phyloP scores from a whole-genome alignment of 768 basidiomycete genomes.

The Leucosporidium scottii region DNA sequence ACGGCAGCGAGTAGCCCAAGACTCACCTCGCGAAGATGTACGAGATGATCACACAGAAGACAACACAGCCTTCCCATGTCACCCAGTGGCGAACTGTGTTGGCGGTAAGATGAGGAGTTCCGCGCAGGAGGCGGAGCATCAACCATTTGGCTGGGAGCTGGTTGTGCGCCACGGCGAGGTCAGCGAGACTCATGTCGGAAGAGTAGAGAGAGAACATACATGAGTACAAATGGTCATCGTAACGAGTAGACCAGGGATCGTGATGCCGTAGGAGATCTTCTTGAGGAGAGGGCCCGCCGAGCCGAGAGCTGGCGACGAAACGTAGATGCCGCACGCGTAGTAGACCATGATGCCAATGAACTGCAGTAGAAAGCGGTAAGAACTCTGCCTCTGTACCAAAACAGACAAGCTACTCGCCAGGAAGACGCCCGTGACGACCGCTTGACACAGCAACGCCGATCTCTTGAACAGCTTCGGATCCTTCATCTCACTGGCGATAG shows the following conservation, averaged over 20 bases:
- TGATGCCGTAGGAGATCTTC: conserved; percentile 36
- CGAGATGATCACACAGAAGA: too few relatives aligned
- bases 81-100: too few relatives aligned
- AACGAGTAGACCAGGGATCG: conserved; percentile 17
- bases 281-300: conserved; percentile 39
- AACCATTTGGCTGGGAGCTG: too few relatives aligned
- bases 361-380: not conserved
- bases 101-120: too few relatives aligned
- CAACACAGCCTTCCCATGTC: too few relatives aligned
- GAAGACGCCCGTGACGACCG: conserved; percentile 23
- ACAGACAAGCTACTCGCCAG: not conserved
- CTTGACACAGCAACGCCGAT: conserved; percentile 10
- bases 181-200: not conserved
- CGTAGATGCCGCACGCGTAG: conserved; percentile 34
- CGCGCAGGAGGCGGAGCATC: too few relatives aligned
- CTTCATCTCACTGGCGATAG: conserved; percentile 29
- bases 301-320: conserved; percentile 41
- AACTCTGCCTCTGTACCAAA: not conserved
- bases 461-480: conserved; percentile 18
- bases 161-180: not conserved
- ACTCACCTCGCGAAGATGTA: too few relatives aligned
- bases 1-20: too few relatives aligned
- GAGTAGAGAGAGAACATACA: too few relatives aligned
- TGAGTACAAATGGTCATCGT: conserved; percentile 8
- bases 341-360: conserved; percentile 38